A percentile compares a stretch with the other conserved stretches of the same genome.
These are phyloP conservation scores for Ilyonectria destructans DNA, from an alignment of 2,329 filamentous ascomycete species.

Conservation along the genomic window DNA sequence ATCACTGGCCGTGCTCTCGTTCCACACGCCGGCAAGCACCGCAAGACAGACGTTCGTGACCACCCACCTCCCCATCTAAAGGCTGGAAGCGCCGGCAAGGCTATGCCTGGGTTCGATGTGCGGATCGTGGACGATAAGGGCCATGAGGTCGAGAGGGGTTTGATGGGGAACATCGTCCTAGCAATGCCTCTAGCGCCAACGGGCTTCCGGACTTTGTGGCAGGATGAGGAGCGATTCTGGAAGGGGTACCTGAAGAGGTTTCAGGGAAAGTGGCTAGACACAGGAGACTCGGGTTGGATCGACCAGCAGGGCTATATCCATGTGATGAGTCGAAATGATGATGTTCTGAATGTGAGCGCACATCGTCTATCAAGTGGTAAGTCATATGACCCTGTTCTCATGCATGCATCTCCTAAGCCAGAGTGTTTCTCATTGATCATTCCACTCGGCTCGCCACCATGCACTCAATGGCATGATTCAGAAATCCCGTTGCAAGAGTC, in stretches of 20 bases:
- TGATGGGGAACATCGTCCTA: conserved; percentile 94
- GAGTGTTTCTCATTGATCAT: neutral
- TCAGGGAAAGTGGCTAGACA: conserved; percentile 87
- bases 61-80: conserved; percentile 72
- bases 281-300: conserved; percentile 90
- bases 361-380: conserved; percentile 90
- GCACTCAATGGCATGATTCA: neutral
- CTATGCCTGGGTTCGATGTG: conserved; percentile 94
- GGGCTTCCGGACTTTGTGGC: conserved; percentile 88
- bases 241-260: conserved; percentile 89
- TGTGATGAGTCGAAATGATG: conserved; percentile 80
- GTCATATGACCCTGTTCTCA: conserved; percentile 42
- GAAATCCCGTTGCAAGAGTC: neutral
- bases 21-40: conserved; percentile 73
- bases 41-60: conserved; percentile 59
- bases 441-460: neutral
- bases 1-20: conserved; percentile 71
- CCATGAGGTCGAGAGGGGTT: conserved; percentile 77
- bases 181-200: conserved; percentile 87
- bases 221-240: conserved; percentile 89
- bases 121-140: conserved; percentile 87
- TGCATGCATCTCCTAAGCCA: neutral
- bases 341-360: conserved; percentile 96
- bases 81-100: conserved; percentile 90
- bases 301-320: conserved; percentile 80